Base-by-base conservation (phyloP, 1,284 basidiomycete species). In the Porodaedalea pini region DNA sequence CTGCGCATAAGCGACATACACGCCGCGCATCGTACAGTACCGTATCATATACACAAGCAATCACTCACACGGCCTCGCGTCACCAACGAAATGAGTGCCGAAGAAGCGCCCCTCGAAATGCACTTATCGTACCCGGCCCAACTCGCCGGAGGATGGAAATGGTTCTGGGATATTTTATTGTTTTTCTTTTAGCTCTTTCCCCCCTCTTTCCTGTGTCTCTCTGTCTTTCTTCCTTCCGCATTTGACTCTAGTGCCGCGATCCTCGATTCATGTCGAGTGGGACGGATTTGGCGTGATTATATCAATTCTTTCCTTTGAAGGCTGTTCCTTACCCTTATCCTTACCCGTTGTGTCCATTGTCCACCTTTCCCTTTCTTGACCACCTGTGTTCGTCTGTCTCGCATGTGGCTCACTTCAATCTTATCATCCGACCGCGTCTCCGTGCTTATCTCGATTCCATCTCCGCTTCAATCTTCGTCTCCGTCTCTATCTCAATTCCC, bases 151-250 rank as follows among this genome's bases (percentile, higher is more conserved):
- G 37, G 40, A 32, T 27, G 29, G 29, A 53, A 41, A 2, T 53
- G n/a, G 37, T 52, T 25, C 8, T 39, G 25, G 40, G 29, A 41
- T 53, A 39, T 43, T 13, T 53, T 53, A 37, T 23, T 27, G 5
- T 31, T 36, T 44, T 13, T 8, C 21, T 53, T 41, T 41, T n/a
- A 15, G 11, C 27, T 29, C 25, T 44, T 43, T 4, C 43, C 13
- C 4, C 7, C 25, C 11, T 4, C 19, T 53, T 4, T 40, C 39
- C 31, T 29, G 19, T 40, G 6, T 53, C 37, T 43, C 40, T 53
- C 4, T 53, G 11, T 53, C 51, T 41, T 31, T 53, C 19, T 53
- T 53, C 36, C 43, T 53, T 53, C 34, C 15, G 27, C 40, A 25
- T 40, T 53, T 40, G 32, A 44, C 23, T 31, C 7, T 53, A 32